phyloP scores from a whole-genome alignment of 768 basidiomycete species.

The Hemileccinum impolitum region DNA sequence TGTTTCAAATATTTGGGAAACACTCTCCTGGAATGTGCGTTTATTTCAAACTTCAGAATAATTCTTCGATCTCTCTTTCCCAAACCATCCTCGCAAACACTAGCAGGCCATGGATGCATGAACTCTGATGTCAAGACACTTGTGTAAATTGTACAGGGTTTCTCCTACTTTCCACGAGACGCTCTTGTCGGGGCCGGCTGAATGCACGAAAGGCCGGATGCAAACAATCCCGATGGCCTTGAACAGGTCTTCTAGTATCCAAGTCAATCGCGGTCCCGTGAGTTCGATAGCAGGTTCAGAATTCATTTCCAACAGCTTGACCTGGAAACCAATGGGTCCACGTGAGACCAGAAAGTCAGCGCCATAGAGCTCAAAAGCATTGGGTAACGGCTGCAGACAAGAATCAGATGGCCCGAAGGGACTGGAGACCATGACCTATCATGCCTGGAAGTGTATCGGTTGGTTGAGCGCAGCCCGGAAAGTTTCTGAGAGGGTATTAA shows the following conservation, averaged over 20 bases:
- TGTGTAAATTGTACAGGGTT: constrained; percentile 51
- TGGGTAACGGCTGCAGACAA: constrained; percentile 64
- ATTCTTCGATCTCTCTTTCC: not conserved
- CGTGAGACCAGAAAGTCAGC: constrained; percentile 84
- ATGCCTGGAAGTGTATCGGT: constrained; percentile 82
- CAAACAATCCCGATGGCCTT: constrained; percentile 62
- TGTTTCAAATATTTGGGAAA: constrained; percentile 9
- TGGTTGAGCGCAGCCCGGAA: constrained; percentile 83
- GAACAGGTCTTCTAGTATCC: constrained; percentile 83
- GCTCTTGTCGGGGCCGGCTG: not conserved
- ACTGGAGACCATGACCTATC: constrained; percentile 3
- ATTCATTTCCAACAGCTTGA: constrained; percentile 87
- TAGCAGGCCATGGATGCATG: constrained; percentile 29
- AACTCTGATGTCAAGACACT: constrained; percentile 61
- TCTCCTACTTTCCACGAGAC: constrained; percentile 52
- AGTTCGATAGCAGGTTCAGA: constrained; percentile 95
- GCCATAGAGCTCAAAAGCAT: constrained; percentile 94
- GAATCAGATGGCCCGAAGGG: not conserved
- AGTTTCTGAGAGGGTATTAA: constrained; percentile 66
- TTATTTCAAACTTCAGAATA: not conserved
- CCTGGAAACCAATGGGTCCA: constrained; percentile 40
- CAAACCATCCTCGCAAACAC: not conserved
- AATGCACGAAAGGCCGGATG: constrained; percentile 56
- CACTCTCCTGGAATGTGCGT: not conserved
- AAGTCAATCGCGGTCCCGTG: constrained; percentile 77